A percentile compares a stretch with the other conserved stretches of the same genome.
phyloP scores from a whole-genome alignment of 2,329 filamentous ascomycete species.

The Thelonectria discophora region DNA sequence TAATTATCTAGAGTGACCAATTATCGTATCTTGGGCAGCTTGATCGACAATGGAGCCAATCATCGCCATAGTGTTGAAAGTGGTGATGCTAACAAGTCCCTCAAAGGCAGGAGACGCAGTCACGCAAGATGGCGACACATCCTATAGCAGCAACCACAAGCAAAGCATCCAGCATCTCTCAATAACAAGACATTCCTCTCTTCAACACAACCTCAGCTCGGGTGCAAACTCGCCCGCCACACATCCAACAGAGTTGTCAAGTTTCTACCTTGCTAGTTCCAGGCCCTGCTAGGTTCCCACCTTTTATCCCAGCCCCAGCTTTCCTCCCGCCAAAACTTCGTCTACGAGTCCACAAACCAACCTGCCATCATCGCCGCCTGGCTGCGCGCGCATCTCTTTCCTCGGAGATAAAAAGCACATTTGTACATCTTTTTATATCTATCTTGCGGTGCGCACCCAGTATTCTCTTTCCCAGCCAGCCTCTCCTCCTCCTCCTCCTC shows the following conservation, averaged over 20 bases:
- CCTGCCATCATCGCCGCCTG: slow-evolving; percentile 13
- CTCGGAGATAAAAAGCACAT: not conserved
- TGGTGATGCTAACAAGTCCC: not conserved
- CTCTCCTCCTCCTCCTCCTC: slow-evolving; percentile 21
- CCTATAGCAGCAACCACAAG: not conserved
- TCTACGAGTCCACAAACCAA: not conserved
- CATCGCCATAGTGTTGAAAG: too few species aligned
- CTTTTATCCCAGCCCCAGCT: slow-evolving; percentile 19
- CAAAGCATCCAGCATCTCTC: not conserved
- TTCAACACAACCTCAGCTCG: not conserved
- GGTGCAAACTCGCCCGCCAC: not conserved
- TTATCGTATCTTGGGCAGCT: not conserved
- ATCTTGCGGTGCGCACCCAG: not conserved
- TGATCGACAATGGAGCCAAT: too few species aligned
- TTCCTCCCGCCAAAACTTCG: slow-evolving; percentile 17
- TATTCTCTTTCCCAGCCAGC: not conserved
- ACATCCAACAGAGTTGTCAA: not conserved
- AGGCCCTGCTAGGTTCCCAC: slow-evolving; percentile 14
- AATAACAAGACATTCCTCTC: not conserved
- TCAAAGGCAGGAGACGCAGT: not conserved
- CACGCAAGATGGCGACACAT: too few species aligned
- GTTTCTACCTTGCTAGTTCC: slow-evolving; percentile 4
- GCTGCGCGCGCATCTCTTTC: slow-evolving; percentile 6
- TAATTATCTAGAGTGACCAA: not conserved
- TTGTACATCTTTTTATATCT: not conserved